Evolutionary conservation across 805 yeast species (phyloP).

Genomic region (Candida fluviatilis): DNA sequence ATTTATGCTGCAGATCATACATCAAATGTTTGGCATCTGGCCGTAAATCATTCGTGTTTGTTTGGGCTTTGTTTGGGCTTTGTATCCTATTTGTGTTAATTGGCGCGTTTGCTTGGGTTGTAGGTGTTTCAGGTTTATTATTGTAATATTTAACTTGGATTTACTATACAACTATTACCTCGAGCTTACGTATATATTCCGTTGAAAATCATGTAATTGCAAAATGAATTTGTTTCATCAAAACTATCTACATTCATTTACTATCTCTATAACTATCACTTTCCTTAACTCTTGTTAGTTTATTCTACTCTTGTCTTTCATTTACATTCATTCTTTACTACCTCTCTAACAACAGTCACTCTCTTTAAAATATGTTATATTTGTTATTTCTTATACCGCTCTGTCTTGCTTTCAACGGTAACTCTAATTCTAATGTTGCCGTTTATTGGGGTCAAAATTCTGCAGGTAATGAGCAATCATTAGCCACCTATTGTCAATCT

Average conservation of each 20-base stretch:
- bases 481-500: constrained; percentile 52
- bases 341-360: neutral
- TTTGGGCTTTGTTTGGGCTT: neutral
- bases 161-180: neutral
- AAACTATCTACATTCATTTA: neutral
- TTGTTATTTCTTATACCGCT: neutral
- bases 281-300: neutral
- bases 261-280: neutral
- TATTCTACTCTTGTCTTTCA: neutral
- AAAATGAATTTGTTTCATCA: neutral
- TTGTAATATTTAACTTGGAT: neutral
- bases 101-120: neutral
- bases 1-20: too few relatives aligned
- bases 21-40: too few relatives aligned
- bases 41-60: neutral
- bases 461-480: constrained; percentile 28
- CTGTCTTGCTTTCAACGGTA: neutral
- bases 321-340: neutral
- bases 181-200: neutral
- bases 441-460: constrained; percentile 82
- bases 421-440: constrained; percentile 51
- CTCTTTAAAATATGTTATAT: neutral
- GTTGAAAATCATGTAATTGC: neutral
- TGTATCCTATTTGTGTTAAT: neutral
- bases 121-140: neutral